Percentiles rank a stretch among this genome's conserved stretches.
Evolutionary conservation across 495 filamentous ascomycete genomes (phyloP).

Genomic region (Zalerion maritima): DNA sequence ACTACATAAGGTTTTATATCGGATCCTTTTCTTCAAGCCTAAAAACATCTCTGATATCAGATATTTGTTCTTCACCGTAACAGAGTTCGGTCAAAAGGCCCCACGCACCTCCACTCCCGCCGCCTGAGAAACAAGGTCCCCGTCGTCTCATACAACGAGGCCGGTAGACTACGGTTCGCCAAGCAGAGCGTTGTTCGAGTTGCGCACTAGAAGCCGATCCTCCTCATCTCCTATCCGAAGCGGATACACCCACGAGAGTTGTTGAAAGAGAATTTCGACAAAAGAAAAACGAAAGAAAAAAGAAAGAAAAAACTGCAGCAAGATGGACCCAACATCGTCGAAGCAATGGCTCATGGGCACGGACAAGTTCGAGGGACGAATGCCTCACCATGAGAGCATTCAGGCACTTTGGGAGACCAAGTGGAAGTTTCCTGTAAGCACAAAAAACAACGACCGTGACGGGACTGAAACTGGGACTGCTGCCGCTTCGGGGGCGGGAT

Average conservation of each 20-base stretch:
- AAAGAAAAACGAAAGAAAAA: no score
- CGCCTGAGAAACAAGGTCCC: constrained; percentile 15
- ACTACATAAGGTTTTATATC: no score
- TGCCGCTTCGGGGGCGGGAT: no score
- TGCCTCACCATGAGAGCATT: constrained; percentile 56
- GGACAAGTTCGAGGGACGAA: constrained; percentile 26
- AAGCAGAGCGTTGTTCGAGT: constrained; percentile 19
- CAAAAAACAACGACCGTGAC: no score
- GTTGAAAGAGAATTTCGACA: no score
- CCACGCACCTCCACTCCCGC: constrained; percentile 4
- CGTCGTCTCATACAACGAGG: constrained; percentile 9
- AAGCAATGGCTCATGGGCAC: constrained; percentile 22
- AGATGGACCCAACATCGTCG: no score
- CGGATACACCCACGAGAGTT: no score
- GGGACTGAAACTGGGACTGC: no score
- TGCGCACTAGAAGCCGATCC: constrained; percentile 3
- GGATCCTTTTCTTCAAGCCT: no score
- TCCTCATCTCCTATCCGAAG: background rate
- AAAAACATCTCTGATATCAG: no score
- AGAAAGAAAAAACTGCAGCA: no score
- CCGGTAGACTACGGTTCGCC: constrained; percentile 14
- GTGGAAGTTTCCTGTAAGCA: constrained; percentile 54
- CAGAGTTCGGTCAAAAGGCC: constrained; percentile 7
- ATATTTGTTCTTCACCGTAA: no score
- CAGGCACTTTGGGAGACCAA: constrained; percentile 67